These are phyloP conservation scores for Trametes coccinea DNA, from an alignment of 768 basidiomycete genomes.

Conservation along the genomic window DNA sequence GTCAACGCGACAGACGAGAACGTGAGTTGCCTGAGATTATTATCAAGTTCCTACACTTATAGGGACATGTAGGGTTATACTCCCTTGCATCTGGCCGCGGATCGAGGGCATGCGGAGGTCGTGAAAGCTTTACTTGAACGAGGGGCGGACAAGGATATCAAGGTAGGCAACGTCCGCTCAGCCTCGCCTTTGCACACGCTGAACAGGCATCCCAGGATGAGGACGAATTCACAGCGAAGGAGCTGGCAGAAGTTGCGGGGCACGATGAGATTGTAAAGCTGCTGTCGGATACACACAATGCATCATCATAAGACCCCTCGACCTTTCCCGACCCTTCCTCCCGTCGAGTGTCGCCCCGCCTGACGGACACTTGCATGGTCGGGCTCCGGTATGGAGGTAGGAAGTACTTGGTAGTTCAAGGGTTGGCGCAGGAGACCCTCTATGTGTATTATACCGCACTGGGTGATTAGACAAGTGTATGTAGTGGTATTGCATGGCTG, in stretches of 20 bases:
- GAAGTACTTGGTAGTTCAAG: background rate
- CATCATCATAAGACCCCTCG: conserved; percentile 3
- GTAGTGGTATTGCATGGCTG: background rate
- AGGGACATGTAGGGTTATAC: conserved; percentile 71
- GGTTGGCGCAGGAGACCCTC: background rate
- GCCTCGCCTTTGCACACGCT: background rate
- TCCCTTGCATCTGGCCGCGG: conserved; percentile 82
- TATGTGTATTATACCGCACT: background rate
- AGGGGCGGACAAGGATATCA: conserved; percentile 65
- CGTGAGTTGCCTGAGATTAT: conserved; percentile 45
- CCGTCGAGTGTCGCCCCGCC: background rate
- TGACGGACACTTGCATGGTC: background rate
- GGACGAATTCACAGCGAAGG: conserved; percentile 60
- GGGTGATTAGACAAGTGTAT: background rate
- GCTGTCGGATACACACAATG: conserved; percentile 23
- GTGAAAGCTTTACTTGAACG: conserved; percentile 58
- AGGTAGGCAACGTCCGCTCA: conserved; percentile 44
- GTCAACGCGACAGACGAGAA: conserved; percentile 70
- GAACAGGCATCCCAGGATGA: conserved; percentile 49
- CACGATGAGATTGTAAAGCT: conserved; percentile 53
- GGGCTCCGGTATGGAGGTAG: too few species aligned
- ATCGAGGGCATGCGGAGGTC: conserved; percentile 65
- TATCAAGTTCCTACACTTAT: background rate
- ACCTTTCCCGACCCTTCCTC: background rate
- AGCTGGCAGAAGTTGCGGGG: conserved; percentile 60